Percentiles rank a stretch among this genome's conserved stretches.
phyloP scores from a whole-genome alignment of 2,329 filamentous ascomycete genomes.

The Aphanocladium album region DNA sequence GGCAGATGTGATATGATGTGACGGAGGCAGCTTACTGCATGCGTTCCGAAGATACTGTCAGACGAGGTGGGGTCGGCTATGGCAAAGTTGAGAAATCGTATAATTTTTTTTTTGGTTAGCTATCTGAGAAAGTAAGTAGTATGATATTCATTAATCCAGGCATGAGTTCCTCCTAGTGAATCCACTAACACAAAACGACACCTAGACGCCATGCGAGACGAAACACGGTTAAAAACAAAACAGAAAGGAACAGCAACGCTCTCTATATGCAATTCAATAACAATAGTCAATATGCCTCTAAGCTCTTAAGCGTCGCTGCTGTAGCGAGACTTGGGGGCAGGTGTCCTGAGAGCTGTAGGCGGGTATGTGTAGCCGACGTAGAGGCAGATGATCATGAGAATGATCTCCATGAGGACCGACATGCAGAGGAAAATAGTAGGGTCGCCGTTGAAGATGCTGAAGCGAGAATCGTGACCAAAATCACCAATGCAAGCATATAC shows the following conservation, averaged over 20 bases:
- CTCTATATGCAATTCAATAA: background rate
- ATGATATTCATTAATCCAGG: background rate
- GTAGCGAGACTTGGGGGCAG: conserved; percentile 4
- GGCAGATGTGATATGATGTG: background rate
- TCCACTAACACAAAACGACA: background rate
- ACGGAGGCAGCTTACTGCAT: background rate
- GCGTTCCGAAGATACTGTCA: background rate
- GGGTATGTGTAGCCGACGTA: conserved; percentile 12
- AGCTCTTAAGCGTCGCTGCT: background rate
- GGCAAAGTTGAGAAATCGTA: background rate
- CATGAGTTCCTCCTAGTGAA: background rate
- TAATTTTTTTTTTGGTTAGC: background rate
- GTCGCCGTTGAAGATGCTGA: conserved; percentile 15
- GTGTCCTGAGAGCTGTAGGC: conserved; percentile 5
- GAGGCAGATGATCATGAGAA: conserved; percentile 15
- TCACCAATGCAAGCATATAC: conserved; percentile 15
- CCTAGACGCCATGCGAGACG: background rate
- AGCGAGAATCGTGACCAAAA: conserved; percentile 11
- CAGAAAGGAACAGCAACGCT: background rate
- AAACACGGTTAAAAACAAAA: background rate
- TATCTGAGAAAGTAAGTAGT: background rate
- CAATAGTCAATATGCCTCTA: background rate
- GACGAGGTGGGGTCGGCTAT: background rate
- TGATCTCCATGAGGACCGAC: conserved; percentile 15
- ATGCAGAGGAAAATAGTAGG: conserved; percentile 16